These are phyloP conservation scores for Trematosphaeria pertusa DNA, from an alignment of 2,329 filamentous ascomycete genomes.

Conservation along the genomic window DNA sequence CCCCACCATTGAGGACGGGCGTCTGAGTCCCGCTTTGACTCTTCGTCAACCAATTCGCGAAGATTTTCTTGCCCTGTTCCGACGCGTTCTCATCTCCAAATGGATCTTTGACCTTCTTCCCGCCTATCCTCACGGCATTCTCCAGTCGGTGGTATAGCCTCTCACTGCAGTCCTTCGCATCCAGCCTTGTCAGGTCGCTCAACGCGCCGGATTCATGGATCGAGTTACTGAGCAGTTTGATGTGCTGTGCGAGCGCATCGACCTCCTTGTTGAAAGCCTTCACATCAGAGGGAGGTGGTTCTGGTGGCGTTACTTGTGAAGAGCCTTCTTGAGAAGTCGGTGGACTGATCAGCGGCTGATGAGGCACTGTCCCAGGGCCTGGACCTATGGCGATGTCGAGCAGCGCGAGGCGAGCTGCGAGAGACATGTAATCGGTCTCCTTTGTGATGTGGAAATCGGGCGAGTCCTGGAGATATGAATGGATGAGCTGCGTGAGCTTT, in stretches of 20 bases:
- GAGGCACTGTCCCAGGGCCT: constrained; percentile 52
- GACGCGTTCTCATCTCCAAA: constrained; percentile 55
- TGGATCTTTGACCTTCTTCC: constrained; percentile 46
- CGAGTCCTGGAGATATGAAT: constrained; percentile 35
- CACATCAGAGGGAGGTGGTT: constrained; percentile 42
- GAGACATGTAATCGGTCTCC: constrained; percentile 70
- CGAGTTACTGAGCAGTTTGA: constrained; percentile 59
- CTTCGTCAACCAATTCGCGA: constrained; percentile 19
- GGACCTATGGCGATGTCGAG: constrained; percentile 79
- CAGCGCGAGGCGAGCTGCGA: constrained; percentile 70
- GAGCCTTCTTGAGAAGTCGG: constrained; percentile 29
- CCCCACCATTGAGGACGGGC: background rate
- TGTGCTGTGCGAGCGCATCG: constrained; percentile 65
- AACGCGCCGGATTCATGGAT: constrained; percentile 77
- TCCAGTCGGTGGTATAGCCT: constrained; percentile 75
- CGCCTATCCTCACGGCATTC: constrained; percentile 71
- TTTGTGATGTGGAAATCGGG: constrained; percentile 61
- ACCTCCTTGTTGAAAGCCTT: constrained; percentile 72
- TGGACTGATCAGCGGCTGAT: constrained; percentile 36
- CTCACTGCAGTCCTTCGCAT: constrained; percentile 79
- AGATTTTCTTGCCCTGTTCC: constrained; percentile 53
- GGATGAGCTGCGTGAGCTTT: constrained; percentile 26
- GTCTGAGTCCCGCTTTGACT: constrained; percentile 8
- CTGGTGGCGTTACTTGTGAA: constrained; percentile 17
- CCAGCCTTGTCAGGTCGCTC: constrained; percentile 64